These are phyloP conservation scores for Torulaspora globosa DNA, from an alignment of 1,139 yeast genomes.

Conservation along the genomic window DNA sequence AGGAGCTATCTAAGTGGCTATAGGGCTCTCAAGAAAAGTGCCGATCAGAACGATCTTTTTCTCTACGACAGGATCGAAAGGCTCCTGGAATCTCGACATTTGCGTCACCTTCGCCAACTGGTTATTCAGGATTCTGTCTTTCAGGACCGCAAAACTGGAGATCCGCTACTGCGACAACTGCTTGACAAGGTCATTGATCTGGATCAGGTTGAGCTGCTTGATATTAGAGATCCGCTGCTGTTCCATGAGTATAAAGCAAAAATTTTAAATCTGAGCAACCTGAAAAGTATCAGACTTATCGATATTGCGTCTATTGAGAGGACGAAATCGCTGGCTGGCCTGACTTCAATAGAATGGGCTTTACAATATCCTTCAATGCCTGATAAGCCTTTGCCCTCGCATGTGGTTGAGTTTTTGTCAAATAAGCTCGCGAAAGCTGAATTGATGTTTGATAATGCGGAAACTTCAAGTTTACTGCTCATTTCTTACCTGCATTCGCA, in stretches of 20 bases:
- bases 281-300: slow-evolving; percentile 19
- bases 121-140: slow-evolving; percentile 28
- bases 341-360: slow-evolving; percentile 16
- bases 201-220: slow-evolving; percentile 19
- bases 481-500: slow-evolving; percentile 32
- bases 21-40: slow-evolving; percentile 25
- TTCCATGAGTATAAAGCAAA: slow-evolving; percentile 13
- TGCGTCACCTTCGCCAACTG: slow-evolving; percentile 17
- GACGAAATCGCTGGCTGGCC: slow-evolving; percentile 11
- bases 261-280: slow-evolving; percentile 13
- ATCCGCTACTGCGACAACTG: slow-evolving; percentile 18
- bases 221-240: slow-evolving; percentile 21
- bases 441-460: slow-evolving; percentile 35
- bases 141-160: slow-evolving; percentile 23
- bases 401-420: slow-evolving; percentile 7
- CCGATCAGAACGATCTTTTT: slow-evolving; percentile 38
- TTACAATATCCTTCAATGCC: slow-evolving; percentile 12
- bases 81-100: slow-evolving; percentile 23
- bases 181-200: slow-evolving; percentile 18
- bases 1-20: slow-evolving; percentile 36
- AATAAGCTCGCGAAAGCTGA: slow-evolving; percentile 13
- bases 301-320: slow-evolving; percentile 16
- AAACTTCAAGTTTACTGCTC: slow-evolving; percentile 38
- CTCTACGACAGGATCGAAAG: slow-evolving; percentile 34
- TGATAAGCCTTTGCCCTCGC: slow-evolving; percentile 6